Percentiles rank a stretch among this genome's conserved stretches.
These are phyloP conservation scores for Aspergillus alliaceus DNA, from an alignment of 2,329 filamentous ascomycete species.

Conservation along the genomic window DNA sequence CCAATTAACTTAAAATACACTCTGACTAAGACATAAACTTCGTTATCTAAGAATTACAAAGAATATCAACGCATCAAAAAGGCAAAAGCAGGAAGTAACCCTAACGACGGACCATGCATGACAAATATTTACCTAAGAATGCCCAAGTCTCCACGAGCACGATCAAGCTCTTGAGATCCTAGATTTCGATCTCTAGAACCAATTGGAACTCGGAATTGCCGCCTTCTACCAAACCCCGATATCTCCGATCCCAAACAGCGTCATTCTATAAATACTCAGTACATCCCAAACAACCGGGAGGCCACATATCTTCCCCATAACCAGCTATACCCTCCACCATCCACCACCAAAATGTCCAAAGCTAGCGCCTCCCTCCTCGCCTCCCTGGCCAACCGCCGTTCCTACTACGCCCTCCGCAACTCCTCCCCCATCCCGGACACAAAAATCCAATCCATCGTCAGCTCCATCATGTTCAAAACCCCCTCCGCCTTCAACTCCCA, in stretches of 20 bases:
- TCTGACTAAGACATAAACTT: neutral
- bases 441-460: conserved; percentile 29
- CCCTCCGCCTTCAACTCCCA: conserved; percentile 84
- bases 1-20: too few relatives aligned
- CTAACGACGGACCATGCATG: neutral
- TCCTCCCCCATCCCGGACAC: conserved; percentile 30
- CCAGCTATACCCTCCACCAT: too few relatives aligned
- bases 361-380: conserved; percentile 12
- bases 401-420: conserved; percentile 28
- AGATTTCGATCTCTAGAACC: neutral
- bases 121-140: neutral
- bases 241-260: neutral
- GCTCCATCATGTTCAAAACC: conserved; percentile 57
- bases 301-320: too few relatives aligned
- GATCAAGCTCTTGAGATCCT: neutral
- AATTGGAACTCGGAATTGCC: too few relatives aligned
- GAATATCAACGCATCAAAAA: too few relatives aligned
- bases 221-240: too few relatives aligned
- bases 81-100: too few relatives aligned
- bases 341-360: too few relatives aligned
- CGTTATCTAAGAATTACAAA: neutral
- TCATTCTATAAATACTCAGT: neutral
- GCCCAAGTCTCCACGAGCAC: neutral
- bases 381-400: conserved; percentile 24
- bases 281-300: too few relatives aligned